phyloP scores from a whole-genome alignment of 495 filamentous ascomycete species.

The Neurospora pannonica region DNA sequence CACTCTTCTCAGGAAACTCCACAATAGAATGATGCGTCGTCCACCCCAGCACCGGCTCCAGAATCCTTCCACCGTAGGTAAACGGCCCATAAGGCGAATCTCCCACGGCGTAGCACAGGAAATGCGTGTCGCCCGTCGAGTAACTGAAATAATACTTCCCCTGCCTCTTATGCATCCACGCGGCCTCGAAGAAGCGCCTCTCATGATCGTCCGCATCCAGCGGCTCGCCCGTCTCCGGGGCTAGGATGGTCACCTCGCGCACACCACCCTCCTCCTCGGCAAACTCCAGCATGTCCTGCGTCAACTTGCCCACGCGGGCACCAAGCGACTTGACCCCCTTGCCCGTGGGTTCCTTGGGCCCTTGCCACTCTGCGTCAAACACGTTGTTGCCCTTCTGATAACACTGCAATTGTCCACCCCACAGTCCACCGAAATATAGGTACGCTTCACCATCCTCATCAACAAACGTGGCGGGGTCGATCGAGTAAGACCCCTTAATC shows the following conservation, averaged over 20 bases:
- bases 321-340: slow-evolving; percentile 38
- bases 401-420: slow-evolving; percentile 62
- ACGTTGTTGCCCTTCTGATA: slow-evolving; percentile 33
- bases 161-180: slow-evolving; percentile 61
- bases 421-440: slow-evolving; percentile 57
- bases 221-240: slow-evolving; percentile 46
- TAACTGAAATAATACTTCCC: slow-evolving; percentile 66
- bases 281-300: slow-evolving; percentile 53
- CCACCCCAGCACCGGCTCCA: slow-evolving; percentile 70
- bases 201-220: slow-evolving; percentile 58
- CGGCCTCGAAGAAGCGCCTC: slow-evolving; percentile 67
- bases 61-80: slow-evolving; percentile 55
- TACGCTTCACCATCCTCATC: slow-evolving; percentile 53
- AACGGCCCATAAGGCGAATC: slow-evolving; percentile 57
- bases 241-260: slow-evolving; percentile 45
- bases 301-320: slow-evolving; percentile 53
- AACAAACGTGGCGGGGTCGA: slow-evolving; percentile 56
- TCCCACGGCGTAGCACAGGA: slow-evolving; percentile 54
- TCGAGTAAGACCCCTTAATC: slow-evolving; percentile 50
- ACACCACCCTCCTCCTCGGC: slow-evolving; percentile 33
- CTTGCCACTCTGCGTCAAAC: slow-evolving; percentile 41
- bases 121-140: slow-evolving; percentile 68
- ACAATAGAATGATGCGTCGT: slow-evolving; percentile 74
- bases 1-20: slow-evolving; percentile 43
- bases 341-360: slow-evolving; percentile 47